Conservation (phyloP, 768 basidiomycete species). For the Amanita brunnescens region DNA sequence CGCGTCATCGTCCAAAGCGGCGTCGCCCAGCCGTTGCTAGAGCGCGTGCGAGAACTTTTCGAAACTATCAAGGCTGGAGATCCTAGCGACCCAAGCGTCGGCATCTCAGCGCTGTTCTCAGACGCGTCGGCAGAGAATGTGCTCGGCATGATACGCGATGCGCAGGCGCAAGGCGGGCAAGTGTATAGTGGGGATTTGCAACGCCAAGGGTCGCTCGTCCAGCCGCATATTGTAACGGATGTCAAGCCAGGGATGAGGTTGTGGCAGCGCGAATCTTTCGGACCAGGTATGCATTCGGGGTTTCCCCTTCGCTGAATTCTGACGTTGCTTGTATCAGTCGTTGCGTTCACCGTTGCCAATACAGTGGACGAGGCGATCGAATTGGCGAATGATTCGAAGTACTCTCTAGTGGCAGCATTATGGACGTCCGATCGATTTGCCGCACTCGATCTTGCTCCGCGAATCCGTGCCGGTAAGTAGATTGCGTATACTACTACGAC, state of each 20-base stretch:
- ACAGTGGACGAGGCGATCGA: slow-evolving; percentile 46
- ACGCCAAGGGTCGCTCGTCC: slow-evolving; percentile 32
- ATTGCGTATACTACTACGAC: neutral
- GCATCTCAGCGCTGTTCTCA: slow-evolving; percentile 33
- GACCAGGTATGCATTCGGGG: slow-evolving; percentile 31
- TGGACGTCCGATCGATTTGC: slow-evolving; percentile 41
- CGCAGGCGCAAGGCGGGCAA: slow-evolving; percentile 34
- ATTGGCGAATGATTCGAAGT: slow-evolving; percentile 39
- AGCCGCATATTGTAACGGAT: slow-evolving; percentile 42
- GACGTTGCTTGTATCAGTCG: slow-evolving; percentile 20
- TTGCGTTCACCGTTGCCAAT: slow-evolving; percentile 36
- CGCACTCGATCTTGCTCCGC: slow-evolving; percentile 36
- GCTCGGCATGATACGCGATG: slow-evolving; percentile 34
- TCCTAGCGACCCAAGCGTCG: slow-evolving; percentile 13
- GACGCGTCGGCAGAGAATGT: slow-evolving; percentile 38
- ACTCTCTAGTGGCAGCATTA: slow-evolving; percentile 40
- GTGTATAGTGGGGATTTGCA: slow-evolving; percentile 35
- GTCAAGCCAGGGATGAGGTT: slow-evolving; percentile 40
- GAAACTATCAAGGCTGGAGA: slow-evolving; percentile 32
- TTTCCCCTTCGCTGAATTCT: neutral
- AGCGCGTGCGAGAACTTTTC: slow-evolving; percentile 24
- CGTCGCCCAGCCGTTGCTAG: slow-evolving; percentile 27
- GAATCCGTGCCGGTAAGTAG: slow-evolving; percentile 35
- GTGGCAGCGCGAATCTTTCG: slow-evolving; percentile 57
- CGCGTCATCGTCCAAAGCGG: slow-evolving; percentile 44